A percentile compares a stretch with the other conserved stretches of the same genome.
phyloP scores from a whole-genome alignment of 202 grass and related monocot species.

The Musa balbisiana region DNA sequence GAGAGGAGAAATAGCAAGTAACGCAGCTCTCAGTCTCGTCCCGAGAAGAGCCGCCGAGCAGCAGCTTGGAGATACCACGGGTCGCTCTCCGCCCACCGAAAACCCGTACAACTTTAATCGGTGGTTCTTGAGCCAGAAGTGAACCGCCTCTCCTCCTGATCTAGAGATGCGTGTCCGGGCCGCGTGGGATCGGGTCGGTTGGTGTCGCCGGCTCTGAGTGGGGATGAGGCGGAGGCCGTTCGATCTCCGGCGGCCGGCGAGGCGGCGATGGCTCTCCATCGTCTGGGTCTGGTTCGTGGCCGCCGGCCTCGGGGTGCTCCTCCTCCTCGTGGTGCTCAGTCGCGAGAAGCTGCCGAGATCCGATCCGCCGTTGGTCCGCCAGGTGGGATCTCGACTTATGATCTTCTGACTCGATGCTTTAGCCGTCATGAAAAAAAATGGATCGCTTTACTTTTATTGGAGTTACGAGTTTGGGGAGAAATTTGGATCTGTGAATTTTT shows the following conservation, averaged over 20 bases:
- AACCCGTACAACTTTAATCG: too few relatives aligned
- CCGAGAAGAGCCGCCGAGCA: too few relatives aligned
- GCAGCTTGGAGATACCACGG: too few relatives aligned
- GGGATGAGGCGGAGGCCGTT: slow-evolving; percentile 18
- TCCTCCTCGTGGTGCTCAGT: slow-evolving; percentile 19
- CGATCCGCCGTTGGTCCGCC: not conserved
- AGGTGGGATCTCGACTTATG: slow-evolving; percentile 2
- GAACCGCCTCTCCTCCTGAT: not conserved
- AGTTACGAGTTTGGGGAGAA: not conserved
- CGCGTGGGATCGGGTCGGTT: slow-evolving; percentile 3
- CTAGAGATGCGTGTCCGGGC: not conserved
- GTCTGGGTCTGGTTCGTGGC: slow-evolving; percentile 16
- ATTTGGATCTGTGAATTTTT: not conserved
- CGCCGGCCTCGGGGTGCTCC: slow-evolving; percentile 7
- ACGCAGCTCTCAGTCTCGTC: too few relatives aligned
- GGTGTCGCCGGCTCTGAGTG: slow-evolving; percentile 3
- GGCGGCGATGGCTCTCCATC: slow-evolving; percentile 10
- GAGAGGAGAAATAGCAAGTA: too few relatives aligned
- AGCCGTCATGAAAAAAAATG: not conserved
- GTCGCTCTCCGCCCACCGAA: too few relatives aligned
- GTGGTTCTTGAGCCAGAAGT: too few relatives aligned
- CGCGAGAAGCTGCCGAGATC: slow-evolving; percentile 24
- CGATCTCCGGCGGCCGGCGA: slow-evolving; percentile 8
- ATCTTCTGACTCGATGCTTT: not conserved
- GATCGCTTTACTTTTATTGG: not conserved